Base-by-base conservation (phyloP, 2,329 filamentous ascomycete species). In the Dryadomyces quercus-mongolicae region DNA sequence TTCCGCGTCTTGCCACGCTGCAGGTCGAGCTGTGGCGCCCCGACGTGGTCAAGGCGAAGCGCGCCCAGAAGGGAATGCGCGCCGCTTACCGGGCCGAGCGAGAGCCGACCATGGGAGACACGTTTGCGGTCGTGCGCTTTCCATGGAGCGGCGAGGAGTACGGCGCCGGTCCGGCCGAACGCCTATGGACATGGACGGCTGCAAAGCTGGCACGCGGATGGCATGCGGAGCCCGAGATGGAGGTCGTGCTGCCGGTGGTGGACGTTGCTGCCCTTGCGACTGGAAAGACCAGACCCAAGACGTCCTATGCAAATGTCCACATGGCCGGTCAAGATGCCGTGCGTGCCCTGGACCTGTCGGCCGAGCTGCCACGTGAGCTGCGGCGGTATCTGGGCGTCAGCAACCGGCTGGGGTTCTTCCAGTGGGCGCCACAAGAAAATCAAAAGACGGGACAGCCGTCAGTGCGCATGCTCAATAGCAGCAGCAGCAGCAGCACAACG, bases 1-100 rank as follows among this genome's bases (percentile, higher is more conserved):
- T 82, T 60, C 82, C 88, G 1, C 76, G 76, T 45, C 74, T 97
- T 52, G 84, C 88, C 8, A 83, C 82, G 49, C 75, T 96, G 51
- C 75, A 73, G 55, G 75, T 82, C 25, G 79, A 84, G 62, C 71
- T 85, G 48, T 91, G 85, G 84, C 67, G 84, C 25, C 85, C 86
- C 0, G 84, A 88, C 66, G 69, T 76, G 49, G 71, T 64, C 63
- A 79, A 79, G 66, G 66, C 69, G 55, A 71, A 74, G 58, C 74
- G 76, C 38, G 71, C 74, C 2, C 56, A 54, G 47, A 44, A 36
- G 3, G 36, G 56, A 36, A 60, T 60, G 58, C 58, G 55, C 15
- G 53, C 47, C 44, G 52, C 52, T 50, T 52, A 56, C 48, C 40
- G 43, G 6, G 56, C 56, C 22, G 57, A 55, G 44, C 77, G 80